A percentile compares a stretch with the other conserved stretches of the same genome.
Evolutionary conservation across 2,329 filamentous ascomycete species (phyloP).

Genomic region (Scytalidium lignicola): DNA sequence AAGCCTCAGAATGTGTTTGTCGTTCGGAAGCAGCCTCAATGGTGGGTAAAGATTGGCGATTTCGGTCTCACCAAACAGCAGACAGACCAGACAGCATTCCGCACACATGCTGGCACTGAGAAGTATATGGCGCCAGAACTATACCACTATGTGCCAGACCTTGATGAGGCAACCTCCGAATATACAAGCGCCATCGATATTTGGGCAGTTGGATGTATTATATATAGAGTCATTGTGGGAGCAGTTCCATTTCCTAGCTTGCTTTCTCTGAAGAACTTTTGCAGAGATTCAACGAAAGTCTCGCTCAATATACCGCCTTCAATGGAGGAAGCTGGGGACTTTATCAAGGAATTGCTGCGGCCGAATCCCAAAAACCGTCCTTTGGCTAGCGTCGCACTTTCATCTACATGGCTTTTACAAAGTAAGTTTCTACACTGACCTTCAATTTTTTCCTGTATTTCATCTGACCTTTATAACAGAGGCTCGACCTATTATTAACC

Average conservation of each 20-base stretch:
- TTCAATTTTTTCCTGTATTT: too few species aligned
- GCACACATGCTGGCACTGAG: constrained; percentile 4
- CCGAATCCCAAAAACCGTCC: too few species aligned
- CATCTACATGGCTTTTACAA: too few species aligned
- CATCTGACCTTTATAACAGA: too few species aligned
- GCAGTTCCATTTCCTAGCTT: constrained; percentile 7
- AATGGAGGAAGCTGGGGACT: too few species aligned
- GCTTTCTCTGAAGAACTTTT: too few species aligned
- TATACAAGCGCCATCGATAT: constrained; percentile 13
- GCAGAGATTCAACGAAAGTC: too few species aligned
- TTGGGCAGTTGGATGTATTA: constrained; percentile 14
- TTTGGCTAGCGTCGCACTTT: too few species aligned
- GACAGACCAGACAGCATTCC: background rate
- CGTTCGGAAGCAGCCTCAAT: background rate
- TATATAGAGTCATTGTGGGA: constrained; percentile 3
- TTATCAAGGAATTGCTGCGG: too few species aligned
- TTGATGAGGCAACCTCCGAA: background rate
- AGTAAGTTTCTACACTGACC: too few species aligned
- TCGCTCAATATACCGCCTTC: too few species aligned
- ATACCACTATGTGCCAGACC: constrained; percentile 1
- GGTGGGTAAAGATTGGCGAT: constrained; percentile 13
- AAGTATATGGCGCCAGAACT: constrained; percentile 11
- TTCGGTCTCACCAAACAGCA: constrained; percentile 13
- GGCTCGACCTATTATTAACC: too few species aligned
- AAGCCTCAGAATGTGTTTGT: constrained; percentile 10